Evolutionary conservation across 306 rosid species (phyloP), one percentile per base, ranked within the genome.

Genomic region (Hylodesmum podocarpum): DNA sequence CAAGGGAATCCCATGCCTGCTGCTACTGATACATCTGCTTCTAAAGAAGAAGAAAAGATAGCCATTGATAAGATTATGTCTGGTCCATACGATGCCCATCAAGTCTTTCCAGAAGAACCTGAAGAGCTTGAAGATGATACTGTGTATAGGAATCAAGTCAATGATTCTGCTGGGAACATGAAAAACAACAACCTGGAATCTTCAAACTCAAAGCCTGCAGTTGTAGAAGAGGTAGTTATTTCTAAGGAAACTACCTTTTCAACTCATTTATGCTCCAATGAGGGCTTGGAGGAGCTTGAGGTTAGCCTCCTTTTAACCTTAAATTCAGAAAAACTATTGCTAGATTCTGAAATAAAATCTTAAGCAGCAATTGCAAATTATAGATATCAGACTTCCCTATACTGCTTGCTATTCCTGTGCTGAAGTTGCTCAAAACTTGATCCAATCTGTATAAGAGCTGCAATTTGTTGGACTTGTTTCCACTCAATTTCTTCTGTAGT

Each of bases 241-340:
- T 80, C 78, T 21, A 67, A 74, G 51, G 91, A 77, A 80, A 51
- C 87, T 37, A 72, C 70, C 16, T 81, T 57, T 76, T 69, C 83
- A 12, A 19, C 82, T 55, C 40, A 54, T 80, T 76, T 82, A 67
- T 76, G 46, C 72, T 62, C 71, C 72, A 83, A 61, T 54, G 88
- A 84, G 31, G 85, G 72, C 87, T 66, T 87, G 87, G 99, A 92
- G 73, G 97, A 95, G 89, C 99, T 95, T 63, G 99, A 95, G 99
- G 99, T 62, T 76, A 59, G 66, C 75, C 64, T 78, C 81, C 72
- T 29, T 41, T 70, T 79, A 34, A 40, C 37, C 69, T 86, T 80
- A 67, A 61, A 55, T 59, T 55, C 16, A 25, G 46, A 70, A 44
- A 41, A 25, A 51, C 28, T 8, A n/a, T 44, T 34, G 18, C 74